These are phyloP conservation scores for Diutina rugosa DNA, from an alignment of 1,139 yeast genomes.

Conservation along the genomic window DNA sequence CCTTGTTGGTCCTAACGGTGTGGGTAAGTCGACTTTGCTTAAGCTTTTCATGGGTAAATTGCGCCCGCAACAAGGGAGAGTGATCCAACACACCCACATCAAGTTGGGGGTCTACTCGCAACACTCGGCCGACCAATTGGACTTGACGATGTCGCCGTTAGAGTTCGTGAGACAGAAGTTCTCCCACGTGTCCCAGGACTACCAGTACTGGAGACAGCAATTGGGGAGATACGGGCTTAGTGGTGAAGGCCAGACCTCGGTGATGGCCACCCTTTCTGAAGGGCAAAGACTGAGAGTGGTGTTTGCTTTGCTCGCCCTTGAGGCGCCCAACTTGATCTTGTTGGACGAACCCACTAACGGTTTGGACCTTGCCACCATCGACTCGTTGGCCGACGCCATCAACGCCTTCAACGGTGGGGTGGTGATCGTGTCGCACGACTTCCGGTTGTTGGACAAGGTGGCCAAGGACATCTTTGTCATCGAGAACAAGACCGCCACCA, in stretches of 20 bases:
- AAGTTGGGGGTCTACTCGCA: slow-evolving; percentile 98
- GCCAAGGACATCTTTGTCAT: slow-evolving; percentile 96
- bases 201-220: slow-evolving; percentile 98
- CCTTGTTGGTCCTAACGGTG: slow-evolving; percentile 98
- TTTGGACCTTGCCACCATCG: slow-evolving; percentile 95
- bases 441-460: slow-evolving; percentile 93
- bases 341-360: slow-evolving; percentile 99
- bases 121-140: slow-evolving; percentile 97
- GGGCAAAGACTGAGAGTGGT: slow-evolving; percentile 99
- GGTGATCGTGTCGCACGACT: slow-evolving; percentile 97
- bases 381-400: slow-evolving; percentile 94
- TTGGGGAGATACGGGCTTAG: slow-evolving; percentile 97
- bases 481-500: slow-evolving; percentile 86
- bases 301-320: slow-evolving; percentile 89
- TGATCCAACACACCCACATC: slow-evolving; percentile 92
- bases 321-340: slow-evolving; percentile 85
- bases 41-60: slow-evolving; percentile 94
- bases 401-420: slow-evolving; percentile 95
- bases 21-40: slow-evolving; percentile 92
- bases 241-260: slow-evolving; percentile 97
- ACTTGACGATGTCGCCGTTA: slow-evolving; percentile 84
- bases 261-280: slow-evolving; percentile 96
- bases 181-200: slow-evolving; percentile 84
- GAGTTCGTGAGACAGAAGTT: slow-evolving; percentile 96
- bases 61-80: slow-evolving; percentile 85